Evolutionary conservation across 2,329 filamentous ascomycete genomes (phyloP).

Genomic region (Apiospora marii): DNA sequence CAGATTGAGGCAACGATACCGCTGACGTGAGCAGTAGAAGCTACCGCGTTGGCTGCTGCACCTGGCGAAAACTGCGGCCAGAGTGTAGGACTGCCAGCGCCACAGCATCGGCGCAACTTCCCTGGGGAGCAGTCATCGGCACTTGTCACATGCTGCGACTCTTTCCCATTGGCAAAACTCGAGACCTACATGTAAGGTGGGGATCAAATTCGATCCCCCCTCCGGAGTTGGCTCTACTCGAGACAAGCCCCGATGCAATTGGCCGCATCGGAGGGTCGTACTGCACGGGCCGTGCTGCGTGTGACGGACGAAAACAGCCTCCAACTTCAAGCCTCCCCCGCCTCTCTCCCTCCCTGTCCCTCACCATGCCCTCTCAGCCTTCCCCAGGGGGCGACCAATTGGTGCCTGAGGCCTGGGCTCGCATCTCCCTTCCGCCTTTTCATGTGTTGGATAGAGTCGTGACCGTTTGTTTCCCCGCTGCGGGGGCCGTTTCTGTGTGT

Average conservation of each 20-base stretch:
- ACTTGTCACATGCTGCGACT: not conserved
- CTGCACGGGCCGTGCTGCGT: conserved; percentile 8
- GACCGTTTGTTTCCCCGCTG: not conserved
- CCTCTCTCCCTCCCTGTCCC: not conserved
- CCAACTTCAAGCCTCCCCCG: too few relatives aligned
- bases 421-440: not conserved
- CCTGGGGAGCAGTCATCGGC: not conserved
- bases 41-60: not conserved
- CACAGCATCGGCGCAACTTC: not conserved
- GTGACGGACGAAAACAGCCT: conserved; percentile 2
- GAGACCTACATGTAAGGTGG: too few relatives aligned
- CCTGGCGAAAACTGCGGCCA: not conserved
- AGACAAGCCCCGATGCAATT: conserved; percentile 16
- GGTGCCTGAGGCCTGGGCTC: not conserved
- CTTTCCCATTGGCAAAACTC: not conserved
- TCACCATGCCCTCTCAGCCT: not conserved
- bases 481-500: not conserved
- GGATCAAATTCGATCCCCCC: too few relatives aligned
- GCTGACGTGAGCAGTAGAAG: not conserved
- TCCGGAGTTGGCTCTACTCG: not conserved
- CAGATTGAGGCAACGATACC: not conserved
- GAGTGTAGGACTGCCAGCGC: not conserved
- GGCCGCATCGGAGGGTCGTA: not conserved
- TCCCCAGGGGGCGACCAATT: not conserved
- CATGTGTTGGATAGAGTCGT: not conserved